Percentiles rank a stretch among this genome's conserved stretches.
These are phyloP conservation scores for Cladobotryum protrusum DNA, from an alignment of 2,329 filamentous ascomycete genomes.

Conservation along the genomic window DNA sequence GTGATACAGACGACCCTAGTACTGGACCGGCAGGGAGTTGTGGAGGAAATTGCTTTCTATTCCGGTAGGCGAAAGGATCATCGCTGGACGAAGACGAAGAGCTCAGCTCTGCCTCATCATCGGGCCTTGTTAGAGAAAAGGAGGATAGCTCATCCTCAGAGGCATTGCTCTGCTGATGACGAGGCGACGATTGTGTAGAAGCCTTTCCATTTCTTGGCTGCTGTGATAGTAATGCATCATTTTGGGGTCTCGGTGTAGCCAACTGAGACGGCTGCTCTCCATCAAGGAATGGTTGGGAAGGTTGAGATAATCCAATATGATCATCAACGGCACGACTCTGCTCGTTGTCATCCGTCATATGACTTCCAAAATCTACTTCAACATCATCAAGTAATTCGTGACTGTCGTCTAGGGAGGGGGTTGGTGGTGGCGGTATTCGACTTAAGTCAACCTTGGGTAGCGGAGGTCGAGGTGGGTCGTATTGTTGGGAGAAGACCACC, in stretches of 20 bases:
- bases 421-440: background rate
- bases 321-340: background rate
- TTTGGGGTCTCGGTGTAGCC: background rate
- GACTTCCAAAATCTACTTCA: background rate
- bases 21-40: slow-evolving; percentile 23
- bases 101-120: slow-evolving; percentile 14
- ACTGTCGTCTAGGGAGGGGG: background rate
- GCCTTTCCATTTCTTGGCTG: slow-evolving; percentile 2
- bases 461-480: slow-evolving; percentile 1
- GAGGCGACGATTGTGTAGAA: background rate
- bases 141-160: slow-evolving; percentile 18
- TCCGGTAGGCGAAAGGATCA: slow-evolving; percentile 24
- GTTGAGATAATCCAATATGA: background rate
- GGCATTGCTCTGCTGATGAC: slow-evolving; percentile 3
- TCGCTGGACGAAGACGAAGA: slow-evolving; percentile 22
- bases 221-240: background rate
- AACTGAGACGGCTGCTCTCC: background rate
- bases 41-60: slow-evolving; percentile 27
- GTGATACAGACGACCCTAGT: slow-evolving; percentile 15
- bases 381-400: background rate
- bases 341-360: background rate
- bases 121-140: slow-evolving; percentile 19
- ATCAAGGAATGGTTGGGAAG: background rate
- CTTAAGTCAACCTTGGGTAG: background rate
- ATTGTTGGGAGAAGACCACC: slow-evolving; percentile 1